phyloP scores from a whole-genome alignment of 2,329 filamentous ascomycete species.

The Domatiomyces globalis region DNA sequence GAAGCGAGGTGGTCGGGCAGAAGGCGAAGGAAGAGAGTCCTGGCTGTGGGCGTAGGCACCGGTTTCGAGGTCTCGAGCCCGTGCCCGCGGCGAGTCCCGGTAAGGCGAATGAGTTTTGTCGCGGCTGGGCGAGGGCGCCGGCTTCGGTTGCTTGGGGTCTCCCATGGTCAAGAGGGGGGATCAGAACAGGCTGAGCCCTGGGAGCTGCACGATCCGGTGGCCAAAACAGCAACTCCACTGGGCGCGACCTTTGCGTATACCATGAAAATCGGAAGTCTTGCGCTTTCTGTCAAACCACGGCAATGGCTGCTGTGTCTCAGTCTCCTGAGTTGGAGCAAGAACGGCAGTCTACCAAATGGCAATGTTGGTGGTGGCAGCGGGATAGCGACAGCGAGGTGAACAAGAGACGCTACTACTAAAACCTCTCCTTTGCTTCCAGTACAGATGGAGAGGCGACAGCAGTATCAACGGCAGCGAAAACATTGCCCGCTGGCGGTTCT shows the following conservation, averaged over 20 bases:
- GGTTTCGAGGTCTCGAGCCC: slow-evolving; percentile 57
- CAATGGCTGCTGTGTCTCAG: no score
- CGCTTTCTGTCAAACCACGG: background rate
- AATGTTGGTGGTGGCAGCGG: background rate
- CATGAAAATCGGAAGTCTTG: background rate
- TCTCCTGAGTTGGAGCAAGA: background rate
- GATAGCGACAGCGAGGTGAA: background rate
- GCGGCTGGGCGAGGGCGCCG: slow-evolving; percentile 42
- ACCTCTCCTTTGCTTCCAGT: background rate
- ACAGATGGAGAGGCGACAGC: background rate
- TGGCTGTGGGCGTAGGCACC: slow-evolving; percentile 32
- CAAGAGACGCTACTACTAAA: background rate
- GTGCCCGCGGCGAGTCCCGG: slow-evolving; percentile 53
- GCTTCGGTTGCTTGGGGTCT: slow-evolving; percentile 48
- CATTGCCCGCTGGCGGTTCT: background rate
- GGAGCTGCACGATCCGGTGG: background rate
- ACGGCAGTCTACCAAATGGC: background rate
- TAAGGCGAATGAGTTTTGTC: slow-evolving; percentile 48
- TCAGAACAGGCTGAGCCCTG: background rate
- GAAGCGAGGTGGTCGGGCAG: slow-evolving; percentile 24
- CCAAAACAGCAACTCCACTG: no score
- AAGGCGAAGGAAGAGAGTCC: slow-evolving; percentile 23
- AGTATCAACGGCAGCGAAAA: background rate
- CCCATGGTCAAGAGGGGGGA: slow-evolving; percentile 27
- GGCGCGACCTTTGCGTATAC: background rate